These are phyloP conservation scores for Aschersonia sp. DNA, from an alignment of 2,329 filamentous ascomycete species.

Conservation along the genomic window DNA sequence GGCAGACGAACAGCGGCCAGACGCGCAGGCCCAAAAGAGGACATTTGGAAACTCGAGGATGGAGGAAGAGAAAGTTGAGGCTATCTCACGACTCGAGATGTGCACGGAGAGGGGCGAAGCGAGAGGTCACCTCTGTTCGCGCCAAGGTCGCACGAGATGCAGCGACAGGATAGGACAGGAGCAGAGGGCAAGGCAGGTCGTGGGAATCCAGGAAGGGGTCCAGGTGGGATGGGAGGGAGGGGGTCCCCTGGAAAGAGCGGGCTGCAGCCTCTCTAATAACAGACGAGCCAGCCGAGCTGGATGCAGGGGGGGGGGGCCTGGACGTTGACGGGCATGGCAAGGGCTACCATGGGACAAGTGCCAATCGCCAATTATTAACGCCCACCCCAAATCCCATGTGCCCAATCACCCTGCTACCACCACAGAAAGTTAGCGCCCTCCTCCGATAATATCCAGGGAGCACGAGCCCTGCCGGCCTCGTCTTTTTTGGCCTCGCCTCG, in stretches of 20 bases:
- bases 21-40: neutral
- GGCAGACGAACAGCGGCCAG: neutral
- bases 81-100: slow-evolving; percentile 1
- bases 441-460: no score
- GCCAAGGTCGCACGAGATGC: slow-evolving; percentile 1
- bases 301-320: neutral
- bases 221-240: slow-evolving; percentile 1
- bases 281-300: neutral
- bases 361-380: neutral
- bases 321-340: neutral
- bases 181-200: neutral
- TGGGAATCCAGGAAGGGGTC: slow-evolving; percentile 2
- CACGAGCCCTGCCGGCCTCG: no score
- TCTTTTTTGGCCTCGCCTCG: no score
- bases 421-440: no score
- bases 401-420: no score
- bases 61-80: slow-evolving; percentile 1
- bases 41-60: neutral
- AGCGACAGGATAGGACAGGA: slow-evolving; percentile 1
- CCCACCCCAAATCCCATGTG: neutral
- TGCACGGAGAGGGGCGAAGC: neutral
- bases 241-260: slow-evolving; percentile 2
- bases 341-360: neutral
- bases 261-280: slow-evolving; percentile 1
- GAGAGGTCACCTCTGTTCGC: neutral